Conservation (phyloP, 2,329 filamentous ascomycete genomes). For the Magnaporthales sp. region DNA sequence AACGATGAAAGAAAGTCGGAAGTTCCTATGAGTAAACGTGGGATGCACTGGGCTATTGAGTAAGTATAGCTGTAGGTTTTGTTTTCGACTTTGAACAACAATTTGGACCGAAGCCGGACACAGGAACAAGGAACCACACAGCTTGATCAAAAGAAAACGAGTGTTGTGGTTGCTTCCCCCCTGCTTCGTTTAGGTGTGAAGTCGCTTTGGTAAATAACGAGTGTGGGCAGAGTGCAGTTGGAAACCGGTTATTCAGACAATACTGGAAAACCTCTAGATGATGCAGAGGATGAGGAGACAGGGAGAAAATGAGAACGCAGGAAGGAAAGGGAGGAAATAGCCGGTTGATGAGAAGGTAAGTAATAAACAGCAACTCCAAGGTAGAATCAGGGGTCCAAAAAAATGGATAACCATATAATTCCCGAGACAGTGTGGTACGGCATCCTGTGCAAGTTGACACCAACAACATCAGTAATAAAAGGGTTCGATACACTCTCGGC, state of each 20-base stretch:
- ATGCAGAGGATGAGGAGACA: not conserved
- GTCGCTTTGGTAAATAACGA: no score
- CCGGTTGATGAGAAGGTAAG: not conserved
- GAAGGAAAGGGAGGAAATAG: not conserved
- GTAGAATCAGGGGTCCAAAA: not conserved
- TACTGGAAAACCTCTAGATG: not conserved
- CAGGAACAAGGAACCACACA: not conserved
- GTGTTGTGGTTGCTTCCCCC: not conserved
- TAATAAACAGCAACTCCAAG: not conserved
- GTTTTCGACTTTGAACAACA: not conserved
- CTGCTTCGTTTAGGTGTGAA: no score
- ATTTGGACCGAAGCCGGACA: not conserved
- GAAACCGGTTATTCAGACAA: no score
- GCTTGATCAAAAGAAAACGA: not conserved
- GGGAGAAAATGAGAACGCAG: not conserved
- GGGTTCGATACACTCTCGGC: not conserved
- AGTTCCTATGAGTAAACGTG: not conserved
- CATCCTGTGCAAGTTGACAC: not conserved
- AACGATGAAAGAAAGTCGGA: not conserved
- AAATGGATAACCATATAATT: not conserved
- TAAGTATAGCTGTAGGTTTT: not conserved
- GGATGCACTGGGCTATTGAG: not conserved
- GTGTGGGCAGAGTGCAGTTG: no score
- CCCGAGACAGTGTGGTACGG: not conserved
- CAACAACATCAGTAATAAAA: not conserved